phyloP scores from a whole-genome alignment of 2,329 filamentous ascomycete genomes.

The Pseudogymnoascus sp. region DNA sequence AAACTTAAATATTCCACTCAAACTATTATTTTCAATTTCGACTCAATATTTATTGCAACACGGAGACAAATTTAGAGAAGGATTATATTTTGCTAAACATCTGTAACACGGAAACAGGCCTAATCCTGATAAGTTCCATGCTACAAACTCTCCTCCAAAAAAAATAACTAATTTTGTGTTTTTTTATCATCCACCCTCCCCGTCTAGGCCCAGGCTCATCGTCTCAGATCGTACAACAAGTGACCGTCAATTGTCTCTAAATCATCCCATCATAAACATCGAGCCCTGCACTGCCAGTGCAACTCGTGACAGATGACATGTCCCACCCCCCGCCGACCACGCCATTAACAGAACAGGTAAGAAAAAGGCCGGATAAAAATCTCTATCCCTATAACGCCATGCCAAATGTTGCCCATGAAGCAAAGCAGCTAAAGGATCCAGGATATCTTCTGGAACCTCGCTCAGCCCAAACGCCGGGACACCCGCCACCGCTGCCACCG shows the following conservation, averaged over 20 bases:
- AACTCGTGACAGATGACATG: constrained; percentile 10
- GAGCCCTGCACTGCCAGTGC: constrained; percentile 13
- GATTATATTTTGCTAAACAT: constrained; percentile 6
- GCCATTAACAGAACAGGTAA: constrained; percentile 9
- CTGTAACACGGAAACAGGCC: neutral
- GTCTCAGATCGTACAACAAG: constrained; percentile 22
- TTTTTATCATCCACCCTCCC: constrained; percentile 13
- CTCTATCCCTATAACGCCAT: constrained; percentile 14
- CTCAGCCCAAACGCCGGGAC: neutral
- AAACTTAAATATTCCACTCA: neutral
- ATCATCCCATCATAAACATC: constrained; percentile 16
- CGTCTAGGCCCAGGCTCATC: constrained; percentile 22
- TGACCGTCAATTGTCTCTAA: constrained; percentile 22
- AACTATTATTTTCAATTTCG: neutral
- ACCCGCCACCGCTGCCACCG: constrained; percentile 17
- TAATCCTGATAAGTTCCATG: neutral
- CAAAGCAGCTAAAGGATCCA: constrained; percentile 23
- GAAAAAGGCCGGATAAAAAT: neutral
- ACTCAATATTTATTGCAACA: neutral
- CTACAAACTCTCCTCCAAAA: neutral
- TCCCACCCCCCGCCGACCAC: constrained; percentile 13
- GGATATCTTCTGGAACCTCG: constrained; percentile 4
- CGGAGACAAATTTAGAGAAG: neutral
- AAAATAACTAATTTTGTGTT: constrained; percentile 14
- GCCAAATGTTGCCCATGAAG: constrained; percentile 19